Evolutionary conservation across 108 stramenopile species (phyloP).

Genomic region (Cylindrotheca fusiformis): DNA sequence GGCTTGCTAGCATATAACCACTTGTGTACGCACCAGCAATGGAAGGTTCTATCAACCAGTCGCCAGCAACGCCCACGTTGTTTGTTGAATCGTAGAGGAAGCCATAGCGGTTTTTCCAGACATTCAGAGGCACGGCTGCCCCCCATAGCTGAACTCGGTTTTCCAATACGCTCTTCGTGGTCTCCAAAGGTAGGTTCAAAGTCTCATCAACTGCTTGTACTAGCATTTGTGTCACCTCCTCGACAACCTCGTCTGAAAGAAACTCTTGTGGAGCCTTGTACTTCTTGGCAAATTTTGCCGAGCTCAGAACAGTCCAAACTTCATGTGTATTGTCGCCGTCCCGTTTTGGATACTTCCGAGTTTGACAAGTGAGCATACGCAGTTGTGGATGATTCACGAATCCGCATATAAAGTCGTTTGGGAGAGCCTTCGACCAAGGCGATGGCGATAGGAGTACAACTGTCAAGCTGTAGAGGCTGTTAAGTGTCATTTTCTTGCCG

Average conservation of each 20-base stretch:
- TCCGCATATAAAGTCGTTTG: slow-evolving; percentile 39
- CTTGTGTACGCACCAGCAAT: slow-evolving; percentile 84
- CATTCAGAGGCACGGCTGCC: slow-evolving; percentile 83
- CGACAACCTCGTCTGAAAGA: slow-evolving; percentile 51
- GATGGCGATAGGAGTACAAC: slow-evolving; percentile 42
- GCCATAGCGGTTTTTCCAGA: slow-evolving; percentile 41
- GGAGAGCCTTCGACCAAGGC: slow-evolving; percentile 23
- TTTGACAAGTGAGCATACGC: slow-evolving; percentile 61
- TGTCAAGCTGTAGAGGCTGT: slow-evolving; percentile 67
- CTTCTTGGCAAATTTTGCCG: slow-evolving; percentile 70
- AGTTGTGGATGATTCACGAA: slow-evolving; percentile 68
- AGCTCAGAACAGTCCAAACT: slow-evolving; percentile 78
- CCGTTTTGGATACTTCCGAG: slow-evolving; percentile 48
- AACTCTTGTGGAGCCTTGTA: slow-evolving; percentile 87
- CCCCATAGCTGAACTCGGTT: slow-evolving; percentile 84
- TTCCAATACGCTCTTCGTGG: slow-evolving; percentile 28
- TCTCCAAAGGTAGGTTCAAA: slow-evolving; percentile 9
- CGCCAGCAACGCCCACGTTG: slow-evolving; percentile 76
- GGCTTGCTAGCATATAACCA: slow-evolving; percentile 63
- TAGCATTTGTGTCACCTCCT: slow-evolving; percentile 49
- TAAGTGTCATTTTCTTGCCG: slow-evolving; percentile 80
- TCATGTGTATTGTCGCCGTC: slow-evolving; percentile 35
- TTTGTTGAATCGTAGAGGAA: slow-evolving; percentile 63
- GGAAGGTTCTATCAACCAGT: slow-evolving; percentile 80
- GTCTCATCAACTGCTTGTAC: slow-evolving; percentile 47